These are phyloP conservation scores for Dichotomopilus funicola DNA, from an alignment of 2,329 filamentous ascomycete species.

Conservation along the genomic window DNA sequence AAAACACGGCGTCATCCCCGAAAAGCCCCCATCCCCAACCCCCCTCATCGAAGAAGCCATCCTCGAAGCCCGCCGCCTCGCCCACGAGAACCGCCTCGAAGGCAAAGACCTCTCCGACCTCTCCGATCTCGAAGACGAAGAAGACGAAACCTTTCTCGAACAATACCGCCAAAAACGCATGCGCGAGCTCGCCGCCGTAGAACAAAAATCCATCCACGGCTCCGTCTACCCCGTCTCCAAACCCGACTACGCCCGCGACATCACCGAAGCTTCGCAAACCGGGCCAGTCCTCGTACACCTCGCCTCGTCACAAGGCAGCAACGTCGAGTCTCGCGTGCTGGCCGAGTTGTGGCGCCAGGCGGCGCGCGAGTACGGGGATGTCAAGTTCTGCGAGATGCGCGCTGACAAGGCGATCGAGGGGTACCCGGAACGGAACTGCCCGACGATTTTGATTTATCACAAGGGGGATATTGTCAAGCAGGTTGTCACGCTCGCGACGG, in stretches of 20 bases:
- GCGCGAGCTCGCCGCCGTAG: constrained; percentile 68
- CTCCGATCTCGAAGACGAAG: constrained; percentile 87
- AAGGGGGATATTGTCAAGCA: constrained; percentile 90
- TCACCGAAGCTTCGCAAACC: constrained; percentile 80
- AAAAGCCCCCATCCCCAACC: constrained; percentile 91
- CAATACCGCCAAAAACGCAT: constrained; percentile 83
- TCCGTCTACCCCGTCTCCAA: constrained; percentile 92
- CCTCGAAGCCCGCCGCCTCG: constrained; percentile 70
- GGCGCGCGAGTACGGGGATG: constrained; percentile 77
- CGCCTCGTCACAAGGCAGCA: constrained; percentile 69
- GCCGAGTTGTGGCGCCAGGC: constrained; percentile 81
- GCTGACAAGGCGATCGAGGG: constrained; percentile 91
- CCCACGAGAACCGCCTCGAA: constrained; percentile 87
- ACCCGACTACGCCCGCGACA: constrained; percentile 83
- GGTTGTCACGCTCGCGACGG: constrained; percentile 76
- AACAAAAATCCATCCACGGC: constrained; percentile 74
- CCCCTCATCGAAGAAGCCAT: constrained; percentile 95
- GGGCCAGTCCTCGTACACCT: constrained; percentile 70
- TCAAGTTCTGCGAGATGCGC: constrained; percentile 96
- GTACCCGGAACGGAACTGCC: constrained; percentile 91
- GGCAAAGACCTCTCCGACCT: constrained; percentile 93
- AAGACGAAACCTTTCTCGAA: constrained; percentile 88
- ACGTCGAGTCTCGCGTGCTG: constrained; percentile 77
- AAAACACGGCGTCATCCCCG: constrained; percentile 94
- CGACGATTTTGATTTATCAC: constrained; percentile 86